These are phyloP conservation scores for Xylaria sp. DNA, from an alignment of 2,329 filamentous ascomycete genomes.

Conservation along the genomic window DNA sequence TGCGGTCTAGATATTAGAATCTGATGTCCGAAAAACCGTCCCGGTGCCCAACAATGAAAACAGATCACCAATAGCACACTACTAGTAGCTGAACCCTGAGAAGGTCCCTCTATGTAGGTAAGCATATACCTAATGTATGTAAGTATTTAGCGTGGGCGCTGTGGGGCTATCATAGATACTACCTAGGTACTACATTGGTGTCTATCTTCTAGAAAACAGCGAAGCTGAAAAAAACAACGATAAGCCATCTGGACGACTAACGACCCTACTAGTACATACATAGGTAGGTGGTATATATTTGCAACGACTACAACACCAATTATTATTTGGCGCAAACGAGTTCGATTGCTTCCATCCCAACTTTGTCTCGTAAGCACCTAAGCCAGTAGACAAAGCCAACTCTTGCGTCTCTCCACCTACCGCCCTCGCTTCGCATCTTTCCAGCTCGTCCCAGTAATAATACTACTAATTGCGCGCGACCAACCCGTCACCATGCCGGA, in stretches of 20 bases:
- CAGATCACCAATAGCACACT: too few species aligned
- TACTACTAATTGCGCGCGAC: slow-evolving; percentile 6
- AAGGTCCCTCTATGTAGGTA: too few species aligned
- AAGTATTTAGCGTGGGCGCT: too few species aligned
- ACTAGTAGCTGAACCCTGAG: too few species aligned
- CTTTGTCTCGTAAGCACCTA: background rate
- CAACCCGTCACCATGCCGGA: slow-evolving; percentile 44
- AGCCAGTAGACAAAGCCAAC: background rate
- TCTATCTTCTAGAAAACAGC: too few species aligned
- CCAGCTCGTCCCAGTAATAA: background rate
- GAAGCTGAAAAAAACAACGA: background rate
- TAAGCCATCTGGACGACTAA: background rate
- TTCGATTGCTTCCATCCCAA: slow-evolving; percentile 1
- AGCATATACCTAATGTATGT: too few species aligned
- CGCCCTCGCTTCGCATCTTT: slow-evolving; percentile 6
- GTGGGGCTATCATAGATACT: too few species aligned
- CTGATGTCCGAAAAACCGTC: too few species aligned
- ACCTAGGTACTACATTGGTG: too few species aligned
- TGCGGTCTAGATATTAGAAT: too few species aligned
- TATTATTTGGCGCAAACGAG: background rate
- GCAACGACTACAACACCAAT: background rate
- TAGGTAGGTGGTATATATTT: background rate
- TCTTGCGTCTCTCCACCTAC: background rate
- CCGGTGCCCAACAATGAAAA: too few species aligned
- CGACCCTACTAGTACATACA: too few species aligned